A percentile compares a stretch with the other conserved stretches of the same genome.
These are phyloP conservation scores for Amanita molliuscula DNA, from an alignment of 768 basidiomycete genomes.

Conservation along the genomic window DNA sequence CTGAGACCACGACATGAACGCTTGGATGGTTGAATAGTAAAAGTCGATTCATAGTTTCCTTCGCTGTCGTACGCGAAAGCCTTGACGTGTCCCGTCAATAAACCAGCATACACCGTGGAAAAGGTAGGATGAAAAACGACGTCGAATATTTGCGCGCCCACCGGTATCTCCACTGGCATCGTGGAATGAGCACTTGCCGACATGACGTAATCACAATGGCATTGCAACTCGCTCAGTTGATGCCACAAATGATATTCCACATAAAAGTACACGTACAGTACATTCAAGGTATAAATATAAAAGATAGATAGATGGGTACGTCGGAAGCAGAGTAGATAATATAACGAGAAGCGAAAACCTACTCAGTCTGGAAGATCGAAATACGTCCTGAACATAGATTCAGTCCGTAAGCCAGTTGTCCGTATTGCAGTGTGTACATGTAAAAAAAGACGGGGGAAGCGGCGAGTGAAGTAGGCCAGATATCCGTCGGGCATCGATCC, in stretches of 20 bases:
- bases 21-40: conserved; percentile 67
- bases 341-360: not conserved
- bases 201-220: not conserved
- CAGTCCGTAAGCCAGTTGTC: conserved; percentile 58
- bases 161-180: conserved; percentile 57
- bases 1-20: conserved; percentile 73
- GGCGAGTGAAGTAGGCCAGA: conserved; percentile 83
- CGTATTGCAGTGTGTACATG: conserved; percentile 85
- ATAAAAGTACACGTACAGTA: conserved; percentile 5
- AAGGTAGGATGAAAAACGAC: conserved; percentile 74
- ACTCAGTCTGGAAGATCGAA: conserved; percentile 53
- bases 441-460: conserved; percentile 87
- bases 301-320: not conserved
- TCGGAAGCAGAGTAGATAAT: not conserved
- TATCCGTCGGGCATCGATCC: conserved; percentile 92
- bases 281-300: conserved; percentile 5
- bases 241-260: not conserved
- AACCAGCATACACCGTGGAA: conserved; percentile 62
- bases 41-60: conserved; percentile 43
- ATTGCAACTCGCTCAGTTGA: no score
- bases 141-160: conserved; percentile 81
- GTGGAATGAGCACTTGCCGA: conserved; percentile 22
- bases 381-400: conserved; percentile 87
- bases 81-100: conserved; percentile 77
- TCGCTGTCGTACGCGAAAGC: conserved; percentile 74